Evolutionary conservation across 768 basidiomycete species (phyloP).

Genomic region (Lactarius deliciosus): DNA sequence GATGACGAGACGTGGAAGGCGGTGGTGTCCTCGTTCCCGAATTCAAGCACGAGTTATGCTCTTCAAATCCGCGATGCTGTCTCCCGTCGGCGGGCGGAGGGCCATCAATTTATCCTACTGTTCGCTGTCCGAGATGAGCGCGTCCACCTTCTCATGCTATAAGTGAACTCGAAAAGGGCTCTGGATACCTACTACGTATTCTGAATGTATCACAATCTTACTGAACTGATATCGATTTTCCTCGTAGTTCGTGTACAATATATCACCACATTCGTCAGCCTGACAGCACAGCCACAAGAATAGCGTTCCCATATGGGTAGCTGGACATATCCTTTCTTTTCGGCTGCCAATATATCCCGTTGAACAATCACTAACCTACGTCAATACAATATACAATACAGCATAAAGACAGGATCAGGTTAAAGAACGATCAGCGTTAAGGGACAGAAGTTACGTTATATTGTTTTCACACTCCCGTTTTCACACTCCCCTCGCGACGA

Average conservation of each 20-base stretch:
- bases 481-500: background rate
- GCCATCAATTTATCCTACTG: conserved; percentile 59
- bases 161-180: conserved; percentile 1
- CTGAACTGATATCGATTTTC: conserved; percentile 1
- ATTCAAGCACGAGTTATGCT: conserved; percentile 60
- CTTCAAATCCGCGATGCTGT: conserved; percentile 67
- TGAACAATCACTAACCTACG: background rate
- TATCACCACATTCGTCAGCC: background rate
- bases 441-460: background rate
- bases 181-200: background rate
- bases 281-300: too few species aligned
- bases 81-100: conserved; percentile 59
- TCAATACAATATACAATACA: conserved; percentile 5
- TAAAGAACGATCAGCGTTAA: background rate
- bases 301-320: background rate
- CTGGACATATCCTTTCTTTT: background rate
- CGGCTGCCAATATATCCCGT: background rate
- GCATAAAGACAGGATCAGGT: background rate
- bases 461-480: background rate
- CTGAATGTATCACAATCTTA: background rate
- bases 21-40: conserved; percentile 54
- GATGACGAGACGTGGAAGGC: conserved; percentile 77
- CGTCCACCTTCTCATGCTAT: conserved; percentile 52
- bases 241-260: background rate
- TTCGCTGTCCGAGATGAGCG: conserved; percentile 71